Evolutionary conservation across 129 eudicot genomes (phyloP), one percentile per base, ranked within the genome.

Genomic region (Artemisia tridentata): DNA sequence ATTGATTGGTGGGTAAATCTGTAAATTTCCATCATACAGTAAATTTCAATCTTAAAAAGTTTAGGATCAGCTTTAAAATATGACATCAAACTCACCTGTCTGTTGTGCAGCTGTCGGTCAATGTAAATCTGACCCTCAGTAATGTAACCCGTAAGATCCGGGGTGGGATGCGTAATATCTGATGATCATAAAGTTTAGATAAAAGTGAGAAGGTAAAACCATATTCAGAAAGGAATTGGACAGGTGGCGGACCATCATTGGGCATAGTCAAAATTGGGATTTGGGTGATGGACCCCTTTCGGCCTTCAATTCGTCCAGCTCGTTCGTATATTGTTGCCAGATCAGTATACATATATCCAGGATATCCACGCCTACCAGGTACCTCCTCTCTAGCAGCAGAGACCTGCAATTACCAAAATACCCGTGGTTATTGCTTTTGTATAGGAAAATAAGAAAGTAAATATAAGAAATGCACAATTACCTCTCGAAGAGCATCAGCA

Each of bases 401-500:
- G 5, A 93, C 99, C 99, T 93, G 80, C 19, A 74, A 67, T 54
- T 21, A 31, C 48, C 18, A 31, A 52, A 64, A 7, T 25, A 14
- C 10, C 11, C 11, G 9, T 3, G 5, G 53, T 5, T 63, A 34
- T 29, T n/a, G 25, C 45, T 15, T 63, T 21, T 63, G 12, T 29
- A 29, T 3, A 2, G 23, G 41, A 68, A 52, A 9, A 45, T 7
- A 47, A 59, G 45, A 73, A 49, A 50, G 11, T 7, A 8, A 48
- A 10, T 23, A 10, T 23, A 3, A 8, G 15, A 25, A 59, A 45
- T 72, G 7, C 15, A 47, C 7, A 11, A 58, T 66, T 89, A 93
- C 99, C 99, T 93, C 99, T 79, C 97, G 99, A 81, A 93, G 99
- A 52, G 99, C 99, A 87, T 93, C 99, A 12, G 97, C 99, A 75